Percentiles rank a stretch among this genome's conserved stretches.
These are phyloP conservation scores for Scorias spongiosa DNA, from an alignment of 2,329 filamentous ascomycete genomes.

Conservation along the genomic window DNA sequence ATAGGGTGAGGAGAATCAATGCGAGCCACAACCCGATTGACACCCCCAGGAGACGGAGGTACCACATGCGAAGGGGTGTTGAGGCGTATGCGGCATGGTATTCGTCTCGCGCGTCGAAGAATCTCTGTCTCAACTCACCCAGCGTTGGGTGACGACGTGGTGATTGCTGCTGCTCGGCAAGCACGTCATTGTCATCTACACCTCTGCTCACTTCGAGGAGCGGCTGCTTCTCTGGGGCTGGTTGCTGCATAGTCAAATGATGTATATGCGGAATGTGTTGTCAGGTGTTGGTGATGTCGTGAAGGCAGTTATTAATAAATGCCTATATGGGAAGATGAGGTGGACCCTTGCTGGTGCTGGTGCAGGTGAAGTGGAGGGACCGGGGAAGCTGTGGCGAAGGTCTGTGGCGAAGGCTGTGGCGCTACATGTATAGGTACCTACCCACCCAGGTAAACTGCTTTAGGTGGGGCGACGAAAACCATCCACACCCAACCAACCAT, in stretches of 20 bases:
- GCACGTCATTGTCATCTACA: neutral
- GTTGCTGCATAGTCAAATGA: neutral
- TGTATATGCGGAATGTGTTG: no score
- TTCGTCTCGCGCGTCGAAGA: slow-evolving; percentile 17
- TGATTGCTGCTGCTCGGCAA: neutral
- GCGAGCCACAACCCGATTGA: slow-evolving; percentile 9
- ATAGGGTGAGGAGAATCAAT: slow-evolving; percentile 11
- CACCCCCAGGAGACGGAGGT: slow-evolving; percentile 15
- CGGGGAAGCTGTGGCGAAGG: no score
- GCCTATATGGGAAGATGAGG: no score
- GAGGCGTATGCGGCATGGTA: slow-evolving; percentile 19
- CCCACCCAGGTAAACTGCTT: no score
- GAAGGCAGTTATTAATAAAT: no score
- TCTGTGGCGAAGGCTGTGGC: no score
- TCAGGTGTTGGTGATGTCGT: no score
- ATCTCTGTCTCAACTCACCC: slow-evolving; percentile 14
- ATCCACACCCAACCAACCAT: no score
- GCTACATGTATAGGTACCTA: no score
- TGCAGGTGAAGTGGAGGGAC: no score
- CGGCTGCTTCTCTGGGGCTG: neutral
- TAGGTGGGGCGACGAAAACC: no score
- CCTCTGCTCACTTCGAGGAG: neutral
- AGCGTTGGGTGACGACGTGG: slow-evolving; percentile 10
- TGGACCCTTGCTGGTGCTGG: no score
- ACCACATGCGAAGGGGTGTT: slow-evolving; percentile 16